Conservation (phyloP, 2,329 filamentous ascomycete species). For the Nothopassalora personata region DNA sequence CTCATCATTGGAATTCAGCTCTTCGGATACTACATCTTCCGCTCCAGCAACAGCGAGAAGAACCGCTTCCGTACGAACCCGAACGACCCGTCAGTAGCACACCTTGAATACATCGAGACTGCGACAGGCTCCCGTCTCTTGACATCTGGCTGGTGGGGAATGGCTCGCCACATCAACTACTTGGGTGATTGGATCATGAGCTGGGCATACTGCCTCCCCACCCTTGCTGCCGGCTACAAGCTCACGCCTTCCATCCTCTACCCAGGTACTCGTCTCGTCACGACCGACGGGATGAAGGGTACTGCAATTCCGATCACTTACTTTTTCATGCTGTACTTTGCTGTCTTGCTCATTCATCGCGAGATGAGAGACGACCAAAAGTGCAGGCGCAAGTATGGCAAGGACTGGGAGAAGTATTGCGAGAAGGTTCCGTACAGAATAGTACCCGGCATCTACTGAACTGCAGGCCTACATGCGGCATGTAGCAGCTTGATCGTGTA, state of each 20-base stretch:
- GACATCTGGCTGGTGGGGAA: slow-evolving; percentile 87
- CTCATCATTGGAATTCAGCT: slow-evolving; percentile 63
- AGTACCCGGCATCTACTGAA: slow-evolving; percentile 74
- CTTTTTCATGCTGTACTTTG: slow-evolving; percentile 93
- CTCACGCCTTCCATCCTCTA: slow-evolving; percentile 58
- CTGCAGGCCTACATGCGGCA: neutral
- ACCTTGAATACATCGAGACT: slow-evolving; percentile 83
- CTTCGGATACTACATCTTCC: slow-evolving; percentile 85
- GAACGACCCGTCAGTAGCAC: slow-evolving; percentile 67
- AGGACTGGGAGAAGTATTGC: slow-evolving; percentile 87
- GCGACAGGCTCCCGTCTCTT: slow-evolving; percentile 74
- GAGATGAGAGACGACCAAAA: slow-evolving; percentile 86
- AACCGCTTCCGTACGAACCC: slow-evolving; percentile 88
- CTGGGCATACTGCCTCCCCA: slow-evolving; percentile 85
- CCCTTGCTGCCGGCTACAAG: slow-evolving; percentile 74
- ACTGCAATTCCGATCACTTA: slow-evolving; percentile 88
- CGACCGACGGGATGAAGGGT: slow-evolving; percentile 57
- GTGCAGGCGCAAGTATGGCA: slow-evolving; percentile 84
- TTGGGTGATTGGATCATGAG: slow-evolving; percentile 90
- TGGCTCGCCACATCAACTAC: slow-evolving; percentile 91
- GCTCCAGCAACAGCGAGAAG: slow-evolving; percentile 89
- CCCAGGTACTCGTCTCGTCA: slow-evolving; percentile 55
- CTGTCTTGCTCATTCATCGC: slow-evolving; percentile 75
- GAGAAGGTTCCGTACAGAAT: slow-evolving; percentile 76
- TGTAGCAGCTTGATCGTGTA: neutral